Conservation (phyloP, 2,329 filamentous ascomycete genomes). For the Alternaria dauci region DNA sequence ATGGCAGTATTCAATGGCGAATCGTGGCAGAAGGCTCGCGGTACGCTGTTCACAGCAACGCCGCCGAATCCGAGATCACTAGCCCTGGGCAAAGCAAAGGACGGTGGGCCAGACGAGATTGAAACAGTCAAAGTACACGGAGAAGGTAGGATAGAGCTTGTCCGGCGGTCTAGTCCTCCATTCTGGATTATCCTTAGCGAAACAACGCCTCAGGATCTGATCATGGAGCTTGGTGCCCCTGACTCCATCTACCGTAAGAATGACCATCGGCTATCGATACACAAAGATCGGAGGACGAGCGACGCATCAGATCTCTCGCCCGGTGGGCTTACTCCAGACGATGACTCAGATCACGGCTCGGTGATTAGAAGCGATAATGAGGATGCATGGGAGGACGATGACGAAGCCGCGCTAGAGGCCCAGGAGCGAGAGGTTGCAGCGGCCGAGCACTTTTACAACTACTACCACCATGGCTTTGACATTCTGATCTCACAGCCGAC, state of each 20-base stretch:
- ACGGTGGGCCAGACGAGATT: slow-evolving; percentile 86
- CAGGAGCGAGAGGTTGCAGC: slow-evolving; percentile 68
- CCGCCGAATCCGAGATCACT: slow-evolving; percentile 78
- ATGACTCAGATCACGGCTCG: slow-evolving; percentile 48
- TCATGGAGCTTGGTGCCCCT: slow-evolving; percentile 89
- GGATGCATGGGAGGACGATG: slow-evolving; percentile 58
- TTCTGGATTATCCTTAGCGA: slow-evolving; percentile 81
- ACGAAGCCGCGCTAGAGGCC: slow-evolving; percentile 60
- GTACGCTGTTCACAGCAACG: slow-evolving; percentile 76
- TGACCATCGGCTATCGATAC: slow-evolving; percentile 87
- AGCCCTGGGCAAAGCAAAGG: slow-evolving; percentile 71
- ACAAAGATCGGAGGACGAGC: slow-evolving; percentile 57
- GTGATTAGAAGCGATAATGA: slow-evolving; percentile 50
- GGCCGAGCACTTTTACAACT: slow-evolving; percentile 88
- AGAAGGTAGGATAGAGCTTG: slow-evolving; percentile 78
- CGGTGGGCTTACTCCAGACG: slow-evolving; percentile 39
- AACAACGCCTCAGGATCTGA: slow-evolving; percentile 89
- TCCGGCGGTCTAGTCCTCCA: slow-evolving; percentile 72
- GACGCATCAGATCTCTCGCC: slow-evolving; percentile 48
- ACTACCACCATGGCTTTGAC: slow-evolving; percentile 95
- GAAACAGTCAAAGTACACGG: slow-evolving; percentile 81
- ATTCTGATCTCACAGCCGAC: slow-evolving; percentile 84
- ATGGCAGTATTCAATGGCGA: slow-evolving; percentile 92
- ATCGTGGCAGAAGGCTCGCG: slow-evolving; percentile 87
- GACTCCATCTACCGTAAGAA: slow-evolving; percentile 94